A percentile compares a stretch with the other conserved stretches of the same genome.
phyloP scores from a whole-genome alignment of 257 asterid genomes.

The Catharanthus roseus region DNA sequence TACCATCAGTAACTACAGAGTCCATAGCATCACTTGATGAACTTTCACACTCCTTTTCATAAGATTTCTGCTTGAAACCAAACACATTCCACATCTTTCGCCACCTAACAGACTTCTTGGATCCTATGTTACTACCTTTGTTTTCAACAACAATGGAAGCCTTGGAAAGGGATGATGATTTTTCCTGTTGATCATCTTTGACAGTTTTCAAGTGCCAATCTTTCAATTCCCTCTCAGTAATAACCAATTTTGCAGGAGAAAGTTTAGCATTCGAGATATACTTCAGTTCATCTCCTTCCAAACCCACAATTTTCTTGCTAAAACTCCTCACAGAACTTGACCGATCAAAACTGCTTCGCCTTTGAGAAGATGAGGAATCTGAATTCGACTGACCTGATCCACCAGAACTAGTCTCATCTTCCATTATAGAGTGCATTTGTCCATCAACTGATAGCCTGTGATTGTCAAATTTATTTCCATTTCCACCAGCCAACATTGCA shows the following conservation, averaged over 20 bases:
- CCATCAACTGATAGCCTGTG: conserved; percentile 69
- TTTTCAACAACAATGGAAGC: conserved; percentile 26
- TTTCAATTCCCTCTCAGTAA: conserved; percentile 83
- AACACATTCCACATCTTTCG: conserved; percentile 55
- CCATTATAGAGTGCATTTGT: conserved; percentile 79
- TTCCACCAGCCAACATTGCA: conserved; percentile 41
- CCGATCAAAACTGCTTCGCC: conserved; percentile 79
- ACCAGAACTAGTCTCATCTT: conserved; percentile 81
- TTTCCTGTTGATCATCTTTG: conserved; percentile 31
- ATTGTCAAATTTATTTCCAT: conserved; percentile 39
- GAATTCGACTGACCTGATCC: conserved; percentile 74
- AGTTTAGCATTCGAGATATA: conserved; percentile 17
- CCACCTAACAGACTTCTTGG: conserved; percentile 60
- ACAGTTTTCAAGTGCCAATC: conserved; percentile 65
- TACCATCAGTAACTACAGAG: conserved; percentile 20
- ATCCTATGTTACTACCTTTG: conserved; percentile 24
- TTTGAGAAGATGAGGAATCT: conserved; percentile 77
- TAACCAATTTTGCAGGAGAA: conserved; percentile 76
- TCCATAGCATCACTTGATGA: conserved; percentile 26
- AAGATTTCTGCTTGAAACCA: conserved; percentile 46
- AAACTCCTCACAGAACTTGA: conserved; percentile 82
- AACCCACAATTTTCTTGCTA: conserved; percentile 47
- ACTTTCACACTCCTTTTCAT: conserved; percentile 32
- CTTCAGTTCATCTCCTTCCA: conserved; percentile 43
- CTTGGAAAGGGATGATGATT: conserved; percentile 29